Evolutionary conservation across 768 basidiomycete genomes (phyloP).

Genomic region (Coprinopsis cinerea): DNA sequence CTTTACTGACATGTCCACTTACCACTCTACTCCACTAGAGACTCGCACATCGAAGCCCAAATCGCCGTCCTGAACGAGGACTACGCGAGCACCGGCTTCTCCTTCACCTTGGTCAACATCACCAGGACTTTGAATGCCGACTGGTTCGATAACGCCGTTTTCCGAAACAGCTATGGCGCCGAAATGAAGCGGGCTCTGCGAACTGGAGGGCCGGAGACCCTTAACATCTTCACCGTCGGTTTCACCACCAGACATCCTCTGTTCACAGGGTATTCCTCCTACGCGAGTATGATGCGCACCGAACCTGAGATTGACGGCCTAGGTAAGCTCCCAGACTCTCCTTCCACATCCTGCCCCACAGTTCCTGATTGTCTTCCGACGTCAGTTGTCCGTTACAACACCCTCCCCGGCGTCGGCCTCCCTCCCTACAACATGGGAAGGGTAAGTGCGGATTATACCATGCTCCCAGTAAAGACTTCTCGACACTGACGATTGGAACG

Average conservation of each 20-base stretch:
- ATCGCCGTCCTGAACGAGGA: conserved; percentile 37
- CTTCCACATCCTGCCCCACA: no score
- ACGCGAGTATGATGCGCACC: conserved; percentile 37
- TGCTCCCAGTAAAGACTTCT: neutral
- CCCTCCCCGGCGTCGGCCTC: conserved; percentile 37
- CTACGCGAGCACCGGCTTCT: conserved; percentile 31
- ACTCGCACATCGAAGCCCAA: conserved; percentile 30
- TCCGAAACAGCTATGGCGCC: conserved; percentile 29
- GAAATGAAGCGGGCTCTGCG: conserved; percentile 44
- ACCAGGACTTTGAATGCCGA: conserved; percentile 35
- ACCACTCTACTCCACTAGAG: conserved; percentile 20
- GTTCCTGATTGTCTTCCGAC: no score
- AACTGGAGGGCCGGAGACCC: conserved; percentile 29
- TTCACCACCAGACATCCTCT: conserved; percentile 28
- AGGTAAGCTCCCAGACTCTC: neutral
- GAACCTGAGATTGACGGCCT: conserved; percentile 44
- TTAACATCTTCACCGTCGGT: conserved; percentile 50
- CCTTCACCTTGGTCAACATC: conserved; percentile 35
- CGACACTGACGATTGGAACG: conserved; percentile 11
- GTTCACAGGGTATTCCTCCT: conserved; percentile 50
- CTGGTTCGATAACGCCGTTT: conserved; percentile 44
- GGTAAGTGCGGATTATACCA: conserved; percentile 17
- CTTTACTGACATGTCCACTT: neutral
- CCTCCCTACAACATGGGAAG: conserved; percentile 37
- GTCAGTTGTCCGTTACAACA: conserved; percentile 34